phyloP scores from a whole-genome alignment of 2,329 filamentous ascomycete genomes.

The Penicillium palitans region DNA sequence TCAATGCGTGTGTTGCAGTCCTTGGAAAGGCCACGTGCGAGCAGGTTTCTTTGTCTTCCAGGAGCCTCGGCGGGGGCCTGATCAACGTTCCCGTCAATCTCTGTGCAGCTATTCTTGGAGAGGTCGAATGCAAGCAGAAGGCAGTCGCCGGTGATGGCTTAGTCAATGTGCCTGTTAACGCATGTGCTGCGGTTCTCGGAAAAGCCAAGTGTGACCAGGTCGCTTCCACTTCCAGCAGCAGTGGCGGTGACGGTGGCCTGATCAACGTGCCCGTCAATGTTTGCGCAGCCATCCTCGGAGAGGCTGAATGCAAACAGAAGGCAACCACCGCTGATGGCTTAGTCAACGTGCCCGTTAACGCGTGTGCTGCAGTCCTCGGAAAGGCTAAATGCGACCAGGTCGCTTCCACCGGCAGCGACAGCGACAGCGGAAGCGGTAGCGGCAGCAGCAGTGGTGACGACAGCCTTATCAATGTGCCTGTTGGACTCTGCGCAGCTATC shows the following conservation, averaged over 20 bases:
- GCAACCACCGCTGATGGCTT: slow-evolving; percentile 17
- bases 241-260: neutral
- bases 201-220: slow-evolving; percentile 28
- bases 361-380: slow-evolving; percentile 27
- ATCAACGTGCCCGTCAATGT: slow-evolving; percentile 28
- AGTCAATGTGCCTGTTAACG: slow-evolving; percentile 28
- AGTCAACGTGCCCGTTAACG: slow-evolving; percentile 27
- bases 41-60: slow-evolving; percentile 15
- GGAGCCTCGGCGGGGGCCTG: slow-evolving; percentile 6
- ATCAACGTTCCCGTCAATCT: slow-evolving; percentile 29
- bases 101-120: slow-evolving; percentile 27
- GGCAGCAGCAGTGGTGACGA: neutral
- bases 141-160: slow-evolving; percentile 18
- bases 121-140: slow-evolving; percentile 27
- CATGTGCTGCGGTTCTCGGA: slow-evolving; percentile 27
- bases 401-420: neutral
- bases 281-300: slow-evolving; percentile 27
- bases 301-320: slow-evolving; percentile 26
- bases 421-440: neutral
- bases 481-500: slow-evolving; percentile 30
- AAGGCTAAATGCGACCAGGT: slow-evolving; percentile 28
- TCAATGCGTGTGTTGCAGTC: slow-evolving; percentile 25
- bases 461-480: slow-evolving; percentile 27
- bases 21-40: slow-evolving; percentile 28
- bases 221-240: slow-evolving; percentile 6